These are phyloP conservation scores for Arthrobotrys musiformis DNA, from an alignment of 2,329 filamentous ascomycete species.

Conservation along the genomic window DNA sequence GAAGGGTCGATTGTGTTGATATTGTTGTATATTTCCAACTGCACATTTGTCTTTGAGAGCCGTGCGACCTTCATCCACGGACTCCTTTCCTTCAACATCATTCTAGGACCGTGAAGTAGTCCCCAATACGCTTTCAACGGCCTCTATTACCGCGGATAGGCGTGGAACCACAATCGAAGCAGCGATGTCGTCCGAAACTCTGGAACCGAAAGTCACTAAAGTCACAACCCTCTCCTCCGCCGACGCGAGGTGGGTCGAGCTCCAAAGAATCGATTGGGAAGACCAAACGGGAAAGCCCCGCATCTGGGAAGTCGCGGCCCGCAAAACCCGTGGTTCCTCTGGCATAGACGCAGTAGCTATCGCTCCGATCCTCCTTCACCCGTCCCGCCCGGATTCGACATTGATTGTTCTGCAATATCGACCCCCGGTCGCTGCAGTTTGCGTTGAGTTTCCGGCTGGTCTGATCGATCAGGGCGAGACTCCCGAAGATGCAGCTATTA, in stretches of 20 bases:
- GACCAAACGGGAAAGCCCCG: conserved; percentile 65
- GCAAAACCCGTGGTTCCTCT: conserved; percentile 68
- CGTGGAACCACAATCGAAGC: conserved; percentile 20
- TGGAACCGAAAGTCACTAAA: conserved; percentile 65
- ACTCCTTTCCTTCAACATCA: background rate
- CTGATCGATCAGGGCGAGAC: conserved; percentile 70
- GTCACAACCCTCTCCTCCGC: conserved; percentile 66
- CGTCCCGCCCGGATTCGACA: conserved; percentile 65
- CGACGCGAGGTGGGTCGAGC: conserved; percentile 70
- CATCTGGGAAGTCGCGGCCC: conserved; percentile 67
- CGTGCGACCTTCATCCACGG: background rate
- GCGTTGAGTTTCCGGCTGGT: conserved; percentile 72
- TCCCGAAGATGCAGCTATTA: conserved; percentile 68
- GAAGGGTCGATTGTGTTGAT: background rate
- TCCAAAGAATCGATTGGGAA: conserved; percentile 68
- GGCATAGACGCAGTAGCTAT: conserved; percentile 72
- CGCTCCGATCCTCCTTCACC: conserved; percentile 67
- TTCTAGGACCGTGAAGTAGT: background rate
- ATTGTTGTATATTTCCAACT: background rate
- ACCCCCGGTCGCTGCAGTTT: conserved; percentile 70
- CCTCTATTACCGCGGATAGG: background rate
- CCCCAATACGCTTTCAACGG: background rate
- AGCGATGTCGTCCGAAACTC: conserved; percentile 63
- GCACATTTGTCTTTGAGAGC: background rate
- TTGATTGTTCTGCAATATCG: conserved; percentile 72